Conservation (phyloP, 192 early-diverging fungal species). For the Linnemannia exigua region DNA sequence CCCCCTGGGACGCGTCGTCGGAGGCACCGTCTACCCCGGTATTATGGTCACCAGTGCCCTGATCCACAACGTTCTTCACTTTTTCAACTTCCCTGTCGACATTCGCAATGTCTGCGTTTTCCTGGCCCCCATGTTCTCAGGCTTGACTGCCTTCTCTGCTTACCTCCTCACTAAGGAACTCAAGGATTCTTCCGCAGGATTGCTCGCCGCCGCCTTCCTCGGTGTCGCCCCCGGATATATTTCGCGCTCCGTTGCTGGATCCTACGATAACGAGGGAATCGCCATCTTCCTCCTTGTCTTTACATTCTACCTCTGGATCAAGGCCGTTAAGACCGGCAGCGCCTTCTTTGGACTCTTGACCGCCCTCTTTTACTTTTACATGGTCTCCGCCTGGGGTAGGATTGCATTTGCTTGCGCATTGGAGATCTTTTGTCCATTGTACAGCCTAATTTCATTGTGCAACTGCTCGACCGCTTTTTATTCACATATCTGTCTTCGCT, state of each 20-base stretch:
- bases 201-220: constrained; percentile 98
- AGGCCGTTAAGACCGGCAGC: constrained; percentile 95
- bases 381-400: constrained; percentile 98
- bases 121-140: constrained; percentile 96
- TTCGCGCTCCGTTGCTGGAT: constrained; percentile 99
- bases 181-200: constrained; percentile 91
- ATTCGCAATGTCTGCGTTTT: constrained; percentile 99
- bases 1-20: constrained; percentile 97
- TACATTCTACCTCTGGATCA: constrained; percentile 99
- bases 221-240: constrained; percentile 99
- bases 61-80: constrained; percentile 95
- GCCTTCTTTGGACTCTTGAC: constrained; percentile 88
- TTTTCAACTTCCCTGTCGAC: constrained; percentile 96
- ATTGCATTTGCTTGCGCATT: not conserved
- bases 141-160: constrained; percentile 94
- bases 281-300: constrained; percentile 99
- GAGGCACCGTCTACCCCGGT: constrained; percentile 99
- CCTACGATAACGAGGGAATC: constrained; percentile 99
- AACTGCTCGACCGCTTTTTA: not conserved
- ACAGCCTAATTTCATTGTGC: not conserved
- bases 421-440: not conserved
- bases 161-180: constrained; percentile 95
- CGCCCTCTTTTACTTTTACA: constrained; percentile 99
- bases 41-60: constrained; percentile 98
- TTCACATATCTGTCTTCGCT: not conserved